Conservation (phyloP, 73 alveolate species). For the Paramecium bursaria region DNA sequence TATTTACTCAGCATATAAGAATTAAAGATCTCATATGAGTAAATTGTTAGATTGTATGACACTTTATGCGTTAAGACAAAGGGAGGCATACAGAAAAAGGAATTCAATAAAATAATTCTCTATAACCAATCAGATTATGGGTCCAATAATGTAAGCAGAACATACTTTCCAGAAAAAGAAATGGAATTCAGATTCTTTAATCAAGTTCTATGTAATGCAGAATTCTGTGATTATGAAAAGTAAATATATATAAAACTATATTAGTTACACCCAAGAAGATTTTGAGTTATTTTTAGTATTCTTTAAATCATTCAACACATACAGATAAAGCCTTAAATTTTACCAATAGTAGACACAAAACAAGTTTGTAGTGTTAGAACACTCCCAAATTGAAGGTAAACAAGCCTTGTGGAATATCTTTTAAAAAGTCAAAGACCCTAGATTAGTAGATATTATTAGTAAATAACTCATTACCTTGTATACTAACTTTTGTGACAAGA, state of each 20-base stretch:
- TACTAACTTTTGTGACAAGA: neutral
- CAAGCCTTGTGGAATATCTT: constrained; percentile 19
- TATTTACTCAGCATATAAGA: neutral
- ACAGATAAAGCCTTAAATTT: neutral
- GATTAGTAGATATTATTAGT: neutral
- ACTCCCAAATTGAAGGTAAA: constrained; percentile 15
- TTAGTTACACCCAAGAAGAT: constrained; percentile 44
- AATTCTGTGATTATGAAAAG: constrained; percentile 22
- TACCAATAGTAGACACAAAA: too few species aligned
- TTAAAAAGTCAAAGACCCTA: constrained; percentile 9
- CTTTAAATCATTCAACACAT: constrained; percentile 20
- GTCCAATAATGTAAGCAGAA: neutral
- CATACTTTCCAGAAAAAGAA: constrained; percentile 17
- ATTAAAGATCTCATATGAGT: constrained; percentile 16
- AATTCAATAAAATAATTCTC: constrained; percentile 24
- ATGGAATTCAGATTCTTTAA: constrained; percentile 15
- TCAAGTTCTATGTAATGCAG: constrained; percentile 18
- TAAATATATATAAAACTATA: neutral
- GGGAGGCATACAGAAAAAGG: constrained; percentile 32
- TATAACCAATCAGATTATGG: neutral
- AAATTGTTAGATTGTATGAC: constrained; percentile 44
- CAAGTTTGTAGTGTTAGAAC: constrained; percentile 29
- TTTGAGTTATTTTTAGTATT: constrained; percentile 30
- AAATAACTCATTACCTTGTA: constrained; percentile 1
- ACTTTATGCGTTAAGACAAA: constrained; percentile 28